Conservation (phyloP, 257 asterid species). For the Asclepias syriaca region DNA sequence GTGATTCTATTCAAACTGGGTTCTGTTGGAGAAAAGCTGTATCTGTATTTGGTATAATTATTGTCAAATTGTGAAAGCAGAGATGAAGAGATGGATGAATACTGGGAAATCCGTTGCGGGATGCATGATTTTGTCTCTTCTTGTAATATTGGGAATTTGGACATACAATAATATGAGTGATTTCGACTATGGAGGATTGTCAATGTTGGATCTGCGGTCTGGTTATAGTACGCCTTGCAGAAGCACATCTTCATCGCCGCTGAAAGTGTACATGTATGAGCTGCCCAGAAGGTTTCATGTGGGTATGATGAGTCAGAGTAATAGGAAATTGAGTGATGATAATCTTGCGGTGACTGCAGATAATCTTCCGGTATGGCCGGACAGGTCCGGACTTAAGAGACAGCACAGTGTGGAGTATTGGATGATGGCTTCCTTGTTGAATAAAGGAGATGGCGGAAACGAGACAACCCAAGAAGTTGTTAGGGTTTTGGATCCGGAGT, state of each 20-base stretch:
- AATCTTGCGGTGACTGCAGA: conserved; percentile 25
- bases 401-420: conserved; percentile 58
- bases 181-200: conserved; percentile 26
- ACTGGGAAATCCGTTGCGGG: conserved; percentile 7
- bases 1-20: background rate
- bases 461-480: conserved; percentile 43
- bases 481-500: conserved; percentile 70
- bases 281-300: conserved; percentile 39
- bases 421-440: conserved; percentile 48
- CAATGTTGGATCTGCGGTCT: conserved; percentile 17
- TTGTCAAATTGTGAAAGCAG: background rate
- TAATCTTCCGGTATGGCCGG: conserved; percentile 43
- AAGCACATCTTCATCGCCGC: conserved; percentile 19
- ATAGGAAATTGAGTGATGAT: conserved; percentile 11
- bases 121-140: conserved; percentile 8
- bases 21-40: background rate
- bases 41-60: background rate
- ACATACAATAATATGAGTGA: conserved; percentile 10
- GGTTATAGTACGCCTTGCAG: conserved; percentile 21
- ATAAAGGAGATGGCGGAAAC: conserved; percentile 19
- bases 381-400: conserved; percentile 32
- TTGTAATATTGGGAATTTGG: conserved; percentile 3
- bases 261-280: conserved; percentile 44
- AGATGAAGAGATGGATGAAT: conserved; percentile 9
- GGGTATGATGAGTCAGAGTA: conserved; percentile 32